Conservation (phyloP, 2,329 filamentous ascomycete species). For the Apiospora sp. region DNA sequence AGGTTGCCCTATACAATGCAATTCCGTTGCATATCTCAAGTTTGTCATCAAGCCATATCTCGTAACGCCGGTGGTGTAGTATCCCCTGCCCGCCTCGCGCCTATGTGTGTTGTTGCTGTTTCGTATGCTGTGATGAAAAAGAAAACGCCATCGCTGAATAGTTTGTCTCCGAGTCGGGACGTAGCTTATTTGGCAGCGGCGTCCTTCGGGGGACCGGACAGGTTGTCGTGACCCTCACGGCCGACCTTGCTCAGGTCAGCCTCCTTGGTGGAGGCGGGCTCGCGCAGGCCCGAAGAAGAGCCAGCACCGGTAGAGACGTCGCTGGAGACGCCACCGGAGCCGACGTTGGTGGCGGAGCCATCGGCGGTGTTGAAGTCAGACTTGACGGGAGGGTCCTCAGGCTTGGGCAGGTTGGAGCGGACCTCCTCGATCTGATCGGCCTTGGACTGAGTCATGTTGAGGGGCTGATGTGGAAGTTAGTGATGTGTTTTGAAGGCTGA, state of each 20-base stretch:
- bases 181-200: constrained; percentile 49
- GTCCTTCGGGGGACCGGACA: constrained; percentile 66
- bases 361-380: constrained; percentile 83
- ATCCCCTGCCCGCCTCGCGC: not conserved
- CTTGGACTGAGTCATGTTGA: constrained; percentile 60
- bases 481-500: not conserved
- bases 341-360: constrained; percentile 72
- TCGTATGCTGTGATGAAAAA: not conserved
- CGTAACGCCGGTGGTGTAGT: constrained; percentile 5
- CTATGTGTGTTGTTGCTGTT: not conserved
- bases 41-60: constrained; percentile 10
- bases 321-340: constrained; percentile 64
- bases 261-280: constrained; percentile 64
- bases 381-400: constrained; percentile 77
- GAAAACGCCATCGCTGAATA: constrained; percentile 6
- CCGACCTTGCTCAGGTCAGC: constrained; percentile 68
- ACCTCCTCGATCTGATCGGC: constrained; percentile 70
- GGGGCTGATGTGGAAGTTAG: constrained; percentile 18
- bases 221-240: constrained; percentile 67
- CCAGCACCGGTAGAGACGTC: constrained; percentile 60
- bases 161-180: not conserved
- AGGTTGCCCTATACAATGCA: constrained; percentile 18
- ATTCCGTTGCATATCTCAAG: constrained; percentile 7
- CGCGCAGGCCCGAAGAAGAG: constrained; percentile 62
- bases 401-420: constrained; percentile 78